Conservation (phyloP, 345 rosid species). For the Excoecaria cochinchinensis region DNA sequence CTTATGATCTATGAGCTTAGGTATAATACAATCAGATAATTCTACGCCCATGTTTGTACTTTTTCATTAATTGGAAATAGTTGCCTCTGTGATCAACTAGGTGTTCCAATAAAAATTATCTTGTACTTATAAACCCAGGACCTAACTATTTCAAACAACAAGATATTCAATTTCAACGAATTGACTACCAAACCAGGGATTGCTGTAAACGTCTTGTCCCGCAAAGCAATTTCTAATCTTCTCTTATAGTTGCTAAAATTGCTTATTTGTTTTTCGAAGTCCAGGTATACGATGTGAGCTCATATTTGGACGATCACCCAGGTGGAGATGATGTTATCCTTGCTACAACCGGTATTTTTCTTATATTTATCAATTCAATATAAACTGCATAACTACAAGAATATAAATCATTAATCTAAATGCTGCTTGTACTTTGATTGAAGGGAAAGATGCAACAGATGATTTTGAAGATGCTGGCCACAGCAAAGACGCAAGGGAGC, state of each 20-base stretch:
- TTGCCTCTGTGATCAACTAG: not conserved
- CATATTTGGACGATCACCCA: constrained; percentile 89
- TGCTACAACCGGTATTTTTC: constrained; percentile 54
- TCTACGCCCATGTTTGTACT: not conserved
- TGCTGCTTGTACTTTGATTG: constrained; percentile 13
- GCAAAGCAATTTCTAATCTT: not conserved
- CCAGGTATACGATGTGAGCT: constrained; percentile 80
- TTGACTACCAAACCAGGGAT: not conserved
- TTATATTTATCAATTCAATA: not conserved
- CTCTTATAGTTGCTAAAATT: not conserved
- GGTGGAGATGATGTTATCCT: constrained; percentile 94
- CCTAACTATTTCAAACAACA: not conserved
- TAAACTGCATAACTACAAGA: not conserved
- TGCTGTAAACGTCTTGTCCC: not conserved
- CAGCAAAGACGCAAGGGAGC: constrained; percentile 67
- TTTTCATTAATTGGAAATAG: not conserved
- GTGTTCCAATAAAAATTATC: not conserved
- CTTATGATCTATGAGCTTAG: not conserved
- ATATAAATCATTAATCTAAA: constrained; percentile 17
- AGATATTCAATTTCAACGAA: too few species aligned
- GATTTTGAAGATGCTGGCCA: constrained; percentile 94
- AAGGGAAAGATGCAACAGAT: constrained; percentile 81
- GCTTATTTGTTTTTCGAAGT: not conserved
- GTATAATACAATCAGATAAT: not conserved
- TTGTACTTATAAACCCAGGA: not conserved